Evolutionary conservation across 164 flowering plant genomes (phyloP).

Genomic region (Aristolochia fimbriata): DNA sequence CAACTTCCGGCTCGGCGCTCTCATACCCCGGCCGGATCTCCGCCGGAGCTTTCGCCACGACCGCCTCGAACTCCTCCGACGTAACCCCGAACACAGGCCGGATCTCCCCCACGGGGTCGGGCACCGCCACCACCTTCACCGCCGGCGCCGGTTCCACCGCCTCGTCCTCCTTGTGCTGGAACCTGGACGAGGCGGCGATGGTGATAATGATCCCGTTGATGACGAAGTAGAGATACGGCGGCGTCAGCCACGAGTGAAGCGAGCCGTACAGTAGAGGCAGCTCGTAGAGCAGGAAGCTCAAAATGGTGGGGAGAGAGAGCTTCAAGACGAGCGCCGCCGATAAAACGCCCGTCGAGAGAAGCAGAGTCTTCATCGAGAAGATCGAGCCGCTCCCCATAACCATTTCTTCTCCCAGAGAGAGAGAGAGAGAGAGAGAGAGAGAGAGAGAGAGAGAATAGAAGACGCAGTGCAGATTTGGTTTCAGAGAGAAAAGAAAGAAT

Average conservation of each 20-base stretch:
- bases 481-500: too few relatives aligned
- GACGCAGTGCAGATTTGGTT: too few relatives aligned
- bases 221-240: constrained; percentile 74
- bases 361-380: constrained; percentile 23
- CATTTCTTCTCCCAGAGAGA: too few relatives aligned
- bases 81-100: constrained; percentile 5
- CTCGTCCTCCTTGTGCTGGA: constrained; percentile 10
- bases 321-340: constrained; percentile 36
- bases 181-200: constrained; percentile 72
- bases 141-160: neutral
- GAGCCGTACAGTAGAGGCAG: constrained; percentile 38
- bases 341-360: constrained; percentile 32
- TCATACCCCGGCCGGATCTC: neutral
- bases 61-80: neutral
- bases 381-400: constrained; percentile 1
- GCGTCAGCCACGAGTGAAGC: constrained; percentile 42
- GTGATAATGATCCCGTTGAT: constrained; percentile 74
- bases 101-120: neutral
- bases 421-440: too few relatives aligned
- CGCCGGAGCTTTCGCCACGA: neutral
- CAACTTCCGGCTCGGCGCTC: neutral
- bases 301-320: constrained; percentile 26
- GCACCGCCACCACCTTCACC: constrained; percentile 1
- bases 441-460: too few relatives aligned
- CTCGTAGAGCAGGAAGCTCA: constrained; percentile 23